A percentile compares a stretch with the other conserved stretches of the same genome.
Evolutionary conservation across 306 rosid species (phyloP).

Genomic region (Acacia confusa): DNA sequence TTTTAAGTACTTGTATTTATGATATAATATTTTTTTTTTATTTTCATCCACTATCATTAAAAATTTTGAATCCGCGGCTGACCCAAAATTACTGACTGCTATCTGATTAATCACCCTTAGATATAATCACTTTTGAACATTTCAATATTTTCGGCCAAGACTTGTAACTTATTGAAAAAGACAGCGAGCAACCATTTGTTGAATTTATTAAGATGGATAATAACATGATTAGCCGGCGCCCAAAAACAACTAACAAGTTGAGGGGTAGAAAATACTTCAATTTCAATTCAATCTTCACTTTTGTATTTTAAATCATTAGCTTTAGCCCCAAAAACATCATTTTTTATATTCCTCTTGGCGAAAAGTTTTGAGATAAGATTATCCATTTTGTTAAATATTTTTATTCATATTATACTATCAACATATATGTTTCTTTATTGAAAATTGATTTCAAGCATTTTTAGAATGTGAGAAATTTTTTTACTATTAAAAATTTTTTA

Average conservation of each 20-base stretch:
- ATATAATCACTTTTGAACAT: neutral
- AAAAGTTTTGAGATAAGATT: neutral
- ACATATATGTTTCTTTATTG: neutral
- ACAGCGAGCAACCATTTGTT: neutral
- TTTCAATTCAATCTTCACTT: neutral
- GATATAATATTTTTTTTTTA: too few relatives aligned
- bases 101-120: neutral
- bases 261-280: neutral
- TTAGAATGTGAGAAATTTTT: neutral
- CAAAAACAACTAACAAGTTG: neutral
- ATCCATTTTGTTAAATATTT: neutral
- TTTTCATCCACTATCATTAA: too few relatives aligned
- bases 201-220: neutral
- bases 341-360: neutral
- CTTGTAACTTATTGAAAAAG: neutral
- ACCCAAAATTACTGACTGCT: too few relatives aligned
- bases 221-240: neutral
- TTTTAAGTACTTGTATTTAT: too few relatives aligned
- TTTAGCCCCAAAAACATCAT: neutral
- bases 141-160: neutral
- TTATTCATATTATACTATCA: neutral
- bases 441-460: neutral
- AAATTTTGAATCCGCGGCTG: too few relatives aligned
- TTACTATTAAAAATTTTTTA: neutral
- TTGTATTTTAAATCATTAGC: neutral